Conservation (phyloP, 2,329 filamentous ascomycete genomes). For the Aschersonia sp. region DNA sequence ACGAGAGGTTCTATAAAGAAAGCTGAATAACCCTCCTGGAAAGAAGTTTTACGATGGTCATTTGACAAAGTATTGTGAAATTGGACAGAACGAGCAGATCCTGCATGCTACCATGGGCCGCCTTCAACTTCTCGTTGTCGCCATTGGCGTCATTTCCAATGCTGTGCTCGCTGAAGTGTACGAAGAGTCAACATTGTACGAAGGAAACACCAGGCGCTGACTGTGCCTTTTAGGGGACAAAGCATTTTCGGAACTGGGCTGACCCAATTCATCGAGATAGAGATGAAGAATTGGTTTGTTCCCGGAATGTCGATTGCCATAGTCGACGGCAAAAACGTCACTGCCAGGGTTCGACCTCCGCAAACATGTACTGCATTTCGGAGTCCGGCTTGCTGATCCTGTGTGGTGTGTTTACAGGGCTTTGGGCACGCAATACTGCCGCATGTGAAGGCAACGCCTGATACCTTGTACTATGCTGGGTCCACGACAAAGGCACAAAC, state of each 20-base stretch:
- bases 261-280: conserved; percentile 2
- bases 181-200: neutral
- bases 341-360: conserved; percentile 16
- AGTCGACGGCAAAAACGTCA: conserved; percentile 27
- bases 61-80: too few relatives aligned
- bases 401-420: conserved; percentile 5
- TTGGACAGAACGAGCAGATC: too few relatives aligned
- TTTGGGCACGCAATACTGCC: conserved; percentile 13
- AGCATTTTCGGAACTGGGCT: conserved; percentile 6
- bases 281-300: conserved; percentile 24
- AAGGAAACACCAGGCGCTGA: neutral
- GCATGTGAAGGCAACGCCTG: conserved; percentile 23
- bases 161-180: neutral
- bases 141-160: neutral
- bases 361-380: neutral
- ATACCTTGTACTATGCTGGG: conserved; percentile 38
- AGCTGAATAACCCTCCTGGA: too few relatives aligned
- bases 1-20: too few relatives aligned
- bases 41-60: too few relatives aligned
- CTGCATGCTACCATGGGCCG: neutral
- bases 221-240: neutral
- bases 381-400: neutral
- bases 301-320: conserved; percentile 34
- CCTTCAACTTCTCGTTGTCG: neutral
- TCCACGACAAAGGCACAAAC: conserved; percentile 42